Base-by-base conservation (phyloP, 2,329 filamentous ascomycete species). In the Pezicula neosporulosa region DNA sequence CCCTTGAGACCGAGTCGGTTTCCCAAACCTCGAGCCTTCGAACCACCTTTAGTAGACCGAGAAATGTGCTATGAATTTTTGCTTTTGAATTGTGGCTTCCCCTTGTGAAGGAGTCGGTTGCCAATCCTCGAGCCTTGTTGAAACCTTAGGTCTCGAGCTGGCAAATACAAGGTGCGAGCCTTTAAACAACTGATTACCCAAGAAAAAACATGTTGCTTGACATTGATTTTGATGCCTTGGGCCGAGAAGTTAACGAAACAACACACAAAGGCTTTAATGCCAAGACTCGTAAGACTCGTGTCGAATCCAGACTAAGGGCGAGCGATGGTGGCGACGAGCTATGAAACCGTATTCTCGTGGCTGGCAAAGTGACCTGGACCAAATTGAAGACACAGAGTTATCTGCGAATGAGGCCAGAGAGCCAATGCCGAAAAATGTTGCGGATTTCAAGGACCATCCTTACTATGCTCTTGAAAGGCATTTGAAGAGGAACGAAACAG, bases 201-300 rank as follows among this genome's bases (percentile, higher is more conserved):
- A n/a, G n/a, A n/a, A n/a, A n/a, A n/a, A n/a, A n/a, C n/a, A n/a
- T n/a, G n/a, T n/a, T n/a, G n/a, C n/a, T n/a, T n/a, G n/a, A n/a
- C n/a, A n/a, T n/a, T n/a, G n/a, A n/a, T n/a, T n/a, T n/a, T n/a
- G n/a, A n/a, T n/a, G n/a, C n/a, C n/a, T n/a, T n/a, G n/a, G n/a
- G n/a, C n/a, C n/a, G n/a, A n/a, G n/a, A n/a, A n/a, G n/a, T n/a
- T n/a, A n/a, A 99, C 94, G 0, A 80, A 84, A 50, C 83, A 94
- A 15, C 99, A 99, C 65, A 80, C 85, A 1, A 95, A 94, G 68
- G 86, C 87, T 0, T 97, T 87, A 94, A 91, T 60, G 89, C 92
- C 19, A 97, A 97, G 70, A 96, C 92, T 1, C 81, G 89, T 19
- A 90, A 85, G 57, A 70, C 81, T 52, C 84, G 94, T n/a, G 79